Evolutionary conservation across 371 early-diverging fungal species (phyloP), one percentile per base, ranked within the genome.

Genomic region (Smittium mucronatum): DNA sequence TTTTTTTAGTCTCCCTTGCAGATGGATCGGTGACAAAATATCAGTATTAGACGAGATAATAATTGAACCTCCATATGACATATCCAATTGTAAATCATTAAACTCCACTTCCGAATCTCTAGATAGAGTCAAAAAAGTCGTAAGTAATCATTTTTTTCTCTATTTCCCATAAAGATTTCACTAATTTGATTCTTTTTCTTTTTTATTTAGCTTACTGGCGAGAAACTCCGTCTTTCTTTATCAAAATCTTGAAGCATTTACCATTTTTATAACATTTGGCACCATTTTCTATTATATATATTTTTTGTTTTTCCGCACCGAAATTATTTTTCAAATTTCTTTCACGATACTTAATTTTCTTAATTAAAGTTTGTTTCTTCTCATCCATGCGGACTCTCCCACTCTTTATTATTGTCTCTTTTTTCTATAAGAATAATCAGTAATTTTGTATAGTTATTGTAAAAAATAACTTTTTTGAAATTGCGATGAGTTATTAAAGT

Each of bases 21-120:
- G 86, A 33, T 92, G 92, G 92, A 76, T 81, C 47, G 85, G 87
- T 70, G 85, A 87, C 72, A 81, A 81, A 57, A 92, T 92, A 74
- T 81, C 90, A 1, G 91, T 92, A 2, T 77, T 92, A 81, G 91
- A 92, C 76, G 91, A 92, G 71, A 85, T 92, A n/a, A 73, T 85
- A 28, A 88, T 92, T 69, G 75, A 82, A 25, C 84, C 92, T 28
- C 91, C 91, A 16, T 92, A 92, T 74, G 80, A 81, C 35, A 81
- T 85, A 2, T 88, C 88, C 1, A 83, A 82, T 73, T 91, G 91
- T 73, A 84, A 82, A 72, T 86, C 86, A 25, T 84, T 84, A 70
- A 73, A 77, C 1, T 81, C 85, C 2, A 77, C 85, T n/a, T 78
- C 86, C 36, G 79, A 81, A 25, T 82, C 84, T 30, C 76, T 91